Base-by-base conservation (phyloP, 805 yeast genomes). In the Nakazawaea populi region DNA sequence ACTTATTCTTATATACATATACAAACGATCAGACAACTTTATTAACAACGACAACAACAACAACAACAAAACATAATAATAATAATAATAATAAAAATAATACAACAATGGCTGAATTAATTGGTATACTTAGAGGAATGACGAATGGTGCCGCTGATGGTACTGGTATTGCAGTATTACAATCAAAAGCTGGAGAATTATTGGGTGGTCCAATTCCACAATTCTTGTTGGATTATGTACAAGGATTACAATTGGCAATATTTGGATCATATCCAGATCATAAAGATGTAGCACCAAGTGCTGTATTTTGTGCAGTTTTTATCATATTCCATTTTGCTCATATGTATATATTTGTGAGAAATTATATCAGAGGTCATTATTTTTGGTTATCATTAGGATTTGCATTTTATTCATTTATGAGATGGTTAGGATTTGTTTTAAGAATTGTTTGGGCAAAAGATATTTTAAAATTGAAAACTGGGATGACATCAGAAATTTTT, bases 231-330 rank as follows among this genome's bases (percentile, higher is more conserved):
- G 60, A 65, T 2, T 71, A 68, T 47, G 72, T 71, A 10, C 52
- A 71, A 39, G 64, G 60, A 4, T 54, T 61, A 34, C 84, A 80
- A 59, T 73, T 69, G 48, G 67, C 79, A 6, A 62, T 82, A 41
- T 84, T 83, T 66, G 91, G 91, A 8, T 79, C 79, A 6, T 86
- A 83, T 59, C 88, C 89, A 3, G 58, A 59, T 29, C 43, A 43
- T 27, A 62, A 58, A 11, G 92, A 86, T 63, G 61, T 72, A 10
- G 88, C 80, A 1, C 90, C 90, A 3, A 68, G 76, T 51, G 79
- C 79, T 2, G 63, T 85, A 0, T 83, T 85, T 56, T 60, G 74
- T 3, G 87, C 76, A 0, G 66, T 77, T 1, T 85, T 81, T 55
- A 62, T 68, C 11, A 53, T 84, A 4, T 57, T 85, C 36, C 58